Evolutionary conservation across 2,329 filamentous ascomycete genomes (phyloP).

Genomic region (Dactylellina cionopaga): DNA sequence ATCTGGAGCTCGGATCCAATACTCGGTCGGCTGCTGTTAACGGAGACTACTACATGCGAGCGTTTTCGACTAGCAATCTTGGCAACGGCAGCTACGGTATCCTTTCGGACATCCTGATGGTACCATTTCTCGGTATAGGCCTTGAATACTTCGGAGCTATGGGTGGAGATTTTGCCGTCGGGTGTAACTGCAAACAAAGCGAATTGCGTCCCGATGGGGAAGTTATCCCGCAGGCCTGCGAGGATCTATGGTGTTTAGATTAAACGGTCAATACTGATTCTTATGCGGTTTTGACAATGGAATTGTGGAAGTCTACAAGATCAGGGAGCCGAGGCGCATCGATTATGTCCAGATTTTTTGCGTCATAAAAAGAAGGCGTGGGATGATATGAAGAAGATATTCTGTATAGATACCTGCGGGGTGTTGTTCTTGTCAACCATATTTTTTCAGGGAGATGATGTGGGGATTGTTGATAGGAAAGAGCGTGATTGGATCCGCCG

Average conservation of each 20-base stretch:
- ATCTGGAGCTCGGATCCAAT: neutral
- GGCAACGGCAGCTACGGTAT: constrained; percentile 43
- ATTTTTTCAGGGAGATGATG: neutral
- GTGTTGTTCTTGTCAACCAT: constrained; percentile 33
- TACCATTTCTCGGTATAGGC: constrained; percentile 55
- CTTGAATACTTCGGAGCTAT: constrained; percentile 54
- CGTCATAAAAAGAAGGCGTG: neutral
- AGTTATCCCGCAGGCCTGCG: constrained; percentile 28
- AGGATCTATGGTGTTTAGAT: constrained; percentile 24
- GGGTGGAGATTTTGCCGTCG: constrained; percentile 52
- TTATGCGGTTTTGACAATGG: too few relatives aligned
- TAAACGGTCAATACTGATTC: neutral
- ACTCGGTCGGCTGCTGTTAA: neutral
- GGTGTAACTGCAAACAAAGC: constrained; percentile 55
- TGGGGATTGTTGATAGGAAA: neutral
- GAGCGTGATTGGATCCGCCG: too few relatives aligned
- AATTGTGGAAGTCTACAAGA: neutral
- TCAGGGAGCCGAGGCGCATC: neutral
- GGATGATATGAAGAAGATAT: too few relatives aligned
- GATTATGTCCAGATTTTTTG: too few relatives aligned
- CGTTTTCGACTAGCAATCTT: constrained; percentile 26
- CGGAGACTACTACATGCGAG: neutral
- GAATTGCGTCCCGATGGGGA: constrained; percentile 54
- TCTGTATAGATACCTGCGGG: constrained; percentile 30
- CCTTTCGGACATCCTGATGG: constrained; percentile 53